phyloP scores from a whole-genome alignment of 257 asterid genomes.

The Nicotiana tomentosiformis region DNA sequence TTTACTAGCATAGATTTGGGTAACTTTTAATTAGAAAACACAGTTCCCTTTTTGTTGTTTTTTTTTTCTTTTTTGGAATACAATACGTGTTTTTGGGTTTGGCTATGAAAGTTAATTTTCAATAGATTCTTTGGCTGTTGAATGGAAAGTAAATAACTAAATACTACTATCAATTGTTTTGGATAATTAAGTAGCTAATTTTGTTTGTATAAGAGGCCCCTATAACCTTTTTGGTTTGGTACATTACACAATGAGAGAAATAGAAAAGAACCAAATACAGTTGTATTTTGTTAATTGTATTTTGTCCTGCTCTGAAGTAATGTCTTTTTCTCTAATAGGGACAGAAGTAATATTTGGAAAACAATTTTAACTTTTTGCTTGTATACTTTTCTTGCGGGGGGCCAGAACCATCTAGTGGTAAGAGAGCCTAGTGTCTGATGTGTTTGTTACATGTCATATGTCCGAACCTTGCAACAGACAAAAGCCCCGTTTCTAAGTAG shows the following conservation, averaged over 20 bases:
- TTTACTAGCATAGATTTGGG: neutral
- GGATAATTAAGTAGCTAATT: neutral
- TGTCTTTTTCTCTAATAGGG: neutral
- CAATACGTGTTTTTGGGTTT: neutral
- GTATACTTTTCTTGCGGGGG: neutral
- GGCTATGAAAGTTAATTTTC: neutral
- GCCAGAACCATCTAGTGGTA: no score
- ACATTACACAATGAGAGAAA: neutral
- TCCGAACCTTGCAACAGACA: no score
- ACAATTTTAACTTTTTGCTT: neutral
- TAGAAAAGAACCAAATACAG: neutral
- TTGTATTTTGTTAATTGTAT: neutral
- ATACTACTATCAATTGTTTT: neutral
- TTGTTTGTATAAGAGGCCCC: neutral
- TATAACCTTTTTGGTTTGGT: constrained; percentile 2
- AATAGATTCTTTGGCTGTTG: neutral
- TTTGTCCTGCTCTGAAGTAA: neutral
- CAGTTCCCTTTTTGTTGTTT: neutral
- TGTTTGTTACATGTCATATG: no score
- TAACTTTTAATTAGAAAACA: neutral
- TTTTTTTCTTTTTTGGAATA: no score
- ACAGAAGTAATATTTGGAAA: neutral
- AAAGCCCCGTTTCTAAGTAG: no score
- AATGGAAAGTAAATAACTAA: neutral
- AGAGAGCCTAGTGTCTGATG: no score